phyloP scores from a whole-genome alignment of 306 rosid genomes.

The Biancaea sappan region DNA sequence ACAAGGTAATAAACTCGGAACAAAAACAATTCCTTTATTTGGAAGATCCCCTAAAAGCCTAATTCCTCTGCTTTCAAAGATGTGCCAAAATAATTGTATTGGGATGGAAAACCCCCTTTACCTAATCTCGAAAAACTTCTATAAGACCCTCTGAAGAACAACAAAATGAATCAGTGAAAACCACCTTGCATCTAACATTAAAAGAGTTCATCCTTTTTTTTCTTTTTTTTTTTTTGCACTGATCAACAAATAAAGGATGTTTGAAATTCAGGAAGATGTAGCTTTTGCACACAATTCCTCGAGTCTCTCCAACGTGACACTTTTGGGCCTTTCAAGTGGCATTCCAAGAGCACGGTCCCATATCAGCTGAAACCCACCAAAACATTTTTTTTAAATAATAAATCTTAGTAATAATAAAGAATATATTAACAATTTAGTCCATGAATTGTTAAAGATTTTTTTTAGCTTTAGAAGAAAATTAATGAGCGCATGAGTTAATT shows the following conservation, averaged over 20 bases:
- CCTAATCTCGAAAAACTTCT: conserved; percentile 41
- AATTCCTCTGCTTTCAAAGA: conserved; percentile 17
- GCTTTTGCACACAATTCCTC: conserved; percentile 39
- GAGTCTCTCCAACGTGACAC: conserved; percentile 53
- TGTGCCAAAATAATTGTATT: conserved; percentile 11
- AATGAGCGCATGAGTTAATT: not conserved
- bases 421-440: not conserved
- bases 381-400: not conserved
- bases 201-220: conserved; percentile 7
- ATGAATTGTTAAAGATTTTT: not conserved
- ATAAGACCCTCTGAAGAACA: not conserved
- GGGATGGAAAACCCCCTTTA: conserved; percentile 33
- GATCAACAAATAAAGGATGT: conserved; percentile 1
- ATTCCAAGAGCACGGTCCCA: conserved; percentile 62
- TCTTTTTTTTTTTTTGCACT: conserved; percentile 15
- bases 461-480: not conserved
- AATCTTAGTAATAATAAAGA: not conserved
- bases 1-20: conserved; percentile 19
- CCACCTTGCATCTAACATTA: not conserved
- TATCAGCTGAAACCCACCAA: conserved; percentile 47
- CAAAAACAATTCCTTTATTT: conserved; percentile 41
- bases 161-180: conserved; percentile 9
- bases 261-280: conserved; percentile 19
- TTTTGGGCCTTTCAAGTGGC: conserved; percentile 60
- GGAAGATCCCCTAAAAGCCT: conserved; percentile 27